These are phyloP conservation scores for Vitis hybrid DNA, from an alignment of 177 flowering plant genomes.

Conservation along the genomic window DNA sequence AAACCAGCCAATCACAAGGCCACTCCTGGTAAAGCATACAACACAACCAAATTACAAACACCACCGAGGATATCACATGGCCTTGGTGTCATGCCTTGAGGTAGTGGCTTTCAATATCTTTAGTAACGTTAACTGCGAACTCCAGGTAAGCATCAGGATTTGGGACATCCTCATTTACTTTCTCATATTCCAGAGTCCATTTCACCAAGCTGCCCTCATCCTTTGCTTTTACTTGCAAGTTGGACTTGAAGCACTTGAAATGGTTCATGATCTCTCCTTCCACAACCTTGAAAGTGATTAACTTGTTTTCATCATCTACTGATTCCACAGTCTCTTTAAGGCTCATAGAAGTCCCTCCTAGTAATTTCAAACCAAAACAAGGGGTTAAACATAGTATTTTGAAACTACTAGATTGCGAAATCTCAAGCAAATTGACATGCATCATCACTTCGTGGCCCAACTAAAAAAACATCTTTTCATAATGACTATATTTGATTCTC, in stretches of 20 bases:
- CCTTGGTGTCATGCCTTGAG: neutral
- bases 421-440: no score
- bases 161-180: slow-evolving; percentile 9
- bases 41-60: no score
- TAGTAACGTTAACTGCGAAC: neutral
- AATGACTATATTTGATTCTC: no score
- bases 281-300: slow-evolving; percentile 3
- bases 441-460: no score
- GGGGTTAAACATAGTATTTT: no score
- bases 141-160: slow-evolving; percentile 9
- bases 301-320: slow-evolving; percentile 18
- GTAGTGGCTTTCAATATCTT: slow-evolving; percentile 10
- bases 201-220: slow-evolving; percentile 8
- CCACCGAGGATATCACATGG: no score
- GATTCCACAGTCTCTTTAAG: slow-evolving; percentile 26
- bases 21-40: no score
- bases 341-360: slow-evolving; percentile 18
- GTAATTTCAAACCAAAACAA: neutral
- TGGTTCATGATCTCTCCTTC: slow-evolving; percentile 12
- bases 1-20: no score
- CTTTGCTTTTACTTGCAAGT: neutral
- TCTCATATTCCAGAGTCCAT: slow-evolving; percentile 19
- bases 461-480: no score
- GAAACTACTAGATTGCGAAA: no score
- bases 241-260: slow-evolving; percentile 10